Conservation (phyloP, 805 yeast species). For the Maudiozyma serrabonitensis region DNA sequence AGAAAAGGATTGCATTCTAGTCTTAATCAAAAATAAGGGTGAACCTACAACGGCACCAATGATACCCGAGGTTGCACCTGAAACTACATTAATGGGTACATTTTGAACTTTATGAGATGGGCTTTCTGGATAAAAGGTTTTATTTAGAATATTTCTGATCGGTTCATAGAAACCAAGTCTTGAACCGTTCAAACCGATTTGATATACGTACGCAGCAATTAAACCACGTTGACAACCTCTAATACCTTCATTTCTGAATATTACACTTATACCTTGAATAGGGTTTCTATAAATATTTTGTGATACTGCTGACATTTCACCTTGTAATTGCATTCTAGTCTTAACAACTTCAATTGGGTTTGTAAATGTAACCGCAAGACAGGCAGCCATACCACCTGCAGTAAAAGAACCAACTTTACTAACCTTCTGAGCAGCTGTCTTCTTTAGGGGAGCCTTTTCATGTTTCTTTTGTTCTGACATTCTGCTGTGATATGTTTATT, state of each 20-base stretch:
- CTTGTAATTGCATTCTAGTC: constrained; percentile 94
- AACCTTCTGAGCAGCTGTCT: constrained; percentile 47
- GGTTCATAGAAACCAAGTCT: constrained; percentile 94
- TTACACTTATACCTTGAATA: constrained; percentile 67
- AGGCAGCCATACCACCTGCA: constrained; percentile 92
- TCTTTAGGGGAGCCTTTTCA: constrained; percentile 13
- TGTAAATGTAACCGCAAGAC: constrained; percentile 95
- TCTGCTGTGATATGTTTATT: not conserved
- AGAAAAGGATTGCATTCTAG: constrained; percentile 93
- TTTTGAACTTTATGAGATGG: constrained; percentile 43
- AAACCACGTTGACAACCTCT: constrained; percentile 86
- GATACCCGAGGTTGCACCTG: constrained; percentile 80
- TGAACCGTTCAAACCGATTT: constrained; percentile 86
- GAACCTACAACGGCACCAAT: constrained; percentile 87
- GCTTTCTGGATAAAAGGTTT: constrained; percentile 39
- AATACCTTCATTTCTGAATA: constrained; percentile 74
- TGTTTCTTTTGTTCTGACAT: constrained; percentile 2
- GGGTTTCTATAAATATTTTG: constrained; percentile 69
- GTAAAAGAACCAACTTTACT: constrained; percentile 68
- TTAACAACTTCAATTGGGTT: constrained; percentile 93
- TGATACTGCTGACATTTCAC: constrained; percentile 58
- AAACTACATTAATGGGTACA: constrained; percentile 51
- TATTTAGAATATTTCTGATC: constrained; percentile 50
- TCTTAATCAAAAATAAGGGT: constrained; percentile 85
- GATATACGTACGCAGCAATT: constrained; percentile 81